Evolutionary conservation across 345 rosid species (phyloP), one percentile per base, ranked within the genome.

Genomic region (Combretum micranthum): DNA sequence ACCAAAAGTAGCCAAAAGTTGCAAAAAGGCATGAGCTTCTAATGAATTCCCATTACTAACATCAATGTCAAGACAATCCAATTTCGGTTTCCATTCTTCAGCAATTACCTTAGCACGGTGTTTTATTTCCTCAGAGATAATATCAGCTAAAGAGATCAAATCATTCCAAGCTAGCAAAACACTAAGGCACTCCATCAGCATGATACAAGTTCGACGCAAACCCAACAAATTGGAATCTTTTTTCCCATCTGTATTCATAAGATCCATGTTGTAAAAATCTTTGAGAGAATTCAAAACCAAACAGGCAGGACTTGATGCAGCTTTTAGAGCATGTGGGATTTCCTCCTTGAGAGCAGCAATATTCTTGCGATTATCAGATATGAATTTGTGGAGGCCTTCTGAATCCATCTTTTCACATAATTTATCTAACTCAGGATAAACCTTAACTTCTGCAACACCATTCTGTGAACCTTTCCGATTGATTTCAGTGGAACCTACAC

Each of bases 21-120:
- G 86, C 75, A 83, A 76, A 69, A 83, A 80, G 56, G 83, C 77
- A 47, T 73, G 74, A 39, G 82, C 86, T 77, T 80, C 83, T 78
- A 75, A 74, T 74, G 80, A 72, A 59, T 73, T 74, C 62, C 75
- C 80, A 76, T 74, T 70, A 77, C 75, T 66, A 77, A 81, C 75
- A 60, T 64, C 78, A 67, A 23, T 61, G 75, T 69, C 77, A 50
- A 61, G 72, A 67, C 61, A 64, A 74, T 72, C 72, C 83, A 83
- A 80, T 65, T 72, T 80, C 58, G 75, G 80, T 72, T 71, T 80
- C 89, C 89, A 83, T 70, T 73, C 71, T 69, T 74, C 73, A 53
- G 86, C 83, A 72, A 83, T 76, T 70, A 76, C 83, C 89, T 78
- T 83, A 70, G 89, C 89, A 75, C 70, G 79, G 78, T 64, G 78